Base-by-base conservation (phyloP, 805 yeast genomes). In the Suhomyces tanzawaensis region DNA sequence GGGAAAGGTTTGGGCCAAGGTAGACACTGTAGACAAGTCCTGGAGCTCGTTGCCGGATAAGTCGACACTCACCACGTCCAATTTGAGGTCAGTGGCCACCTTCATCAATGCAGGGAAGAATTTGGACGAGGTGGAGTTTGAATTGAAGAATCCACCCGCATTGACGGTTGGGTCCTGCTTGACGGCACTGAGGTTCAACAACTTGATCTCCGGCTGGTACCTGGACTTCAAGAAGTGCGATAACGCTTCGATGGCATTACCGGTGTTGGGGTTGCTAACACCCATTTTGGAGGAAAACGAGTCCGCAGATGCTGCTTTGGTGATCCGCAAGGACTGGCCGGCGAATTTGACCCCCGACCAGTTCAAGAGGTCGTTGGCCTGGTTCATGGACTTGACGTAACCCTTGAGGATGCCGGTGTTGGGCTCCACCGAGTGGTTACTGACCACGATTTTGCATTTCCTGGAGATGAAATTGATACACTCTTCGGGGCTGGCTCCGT, bases 71-170 rank as follows among this genome's bases (percentile, higher is more conserved):
- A 81, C 82, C 3, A 89, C 82, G 19, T 76, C 79, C n/a, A 69
- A 44, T 39, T 68, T 67, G 36, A 62, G 45, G 37, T 77, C 76
- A 3, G 68, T 62, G 1, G 95, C 95, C 7, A 91, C 62, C 55
- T 83, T 85, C 84, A 91, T 78, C 47, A 93, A 64, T 1, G 98
- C 98, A 8, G 88, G 84, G 58, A 91, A 88, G 74, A 89, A 82
- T 60, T 91, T 93, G 11, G 90, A 74, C 23, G 82, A 74, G 1
- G 86, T 79, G 8, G 79, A 61, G 12, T 75, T 65, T 4, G 80
- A 64, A 12, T 77, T 74, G 44, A 89, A 80, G 36, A 87, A 67
- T 0, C 95, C 95, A 43, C 72, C 73, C 14, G 72, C 63, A 9
- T 60, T 64, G 28, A 91, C 66, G 8, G 62, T 68, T 21, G 75